These are phyloP conservation scores for Reutealis trisperma DNA, from an alignment of 345 rosid species.

Conservation along the genomic window DNA sequence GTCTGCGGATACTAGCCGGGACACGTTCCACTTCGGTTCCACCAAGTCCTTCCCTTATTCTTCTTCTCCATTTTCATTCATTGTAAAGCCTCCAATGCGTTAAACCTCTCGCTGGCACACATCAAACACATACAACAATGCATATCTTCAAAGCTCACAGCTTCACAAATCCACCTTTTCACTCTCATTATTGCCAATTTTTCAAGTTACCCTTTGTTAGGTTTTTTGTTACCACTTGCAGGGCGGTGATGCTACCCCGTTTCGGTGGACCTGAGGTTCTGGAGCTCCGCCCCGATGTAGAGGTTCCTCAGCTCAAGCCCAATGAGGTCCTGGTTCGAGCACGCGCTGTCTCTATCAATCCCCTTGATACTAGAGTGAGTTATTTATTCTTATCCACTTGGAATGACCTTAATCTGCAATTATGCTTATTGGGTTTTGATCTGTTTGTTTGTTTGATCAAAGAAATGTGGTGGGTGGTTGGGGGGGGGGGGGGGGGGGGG, in stretches of 20 bases:
- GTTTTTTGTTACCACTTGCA: conserved; percentile 60
- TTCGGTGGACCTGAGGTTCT: conserved; percentile 92
- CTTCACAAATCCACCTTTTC: not conserved
- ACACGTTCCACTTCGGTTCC: too few relatives aligned
- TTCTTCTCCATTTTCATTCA: not conserved
- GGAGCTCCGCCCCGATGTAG: conserved; percentile 69
- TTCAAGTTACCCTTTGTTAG: conserved; percentile 33
- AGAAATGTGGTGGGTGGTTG: conserved; percentile 1
- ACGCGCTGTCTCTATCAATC: conserved; percentile 87
- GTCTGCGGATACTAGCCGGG: too few relatives aligned
- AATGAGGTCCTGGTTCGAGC: conserved; percentile 82
- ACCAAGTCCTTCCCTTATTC: too few relatives aligned
- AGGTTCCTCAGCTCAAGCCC: conserved; percentile 72
- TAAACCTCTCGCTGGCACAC: too few relatives aligned
- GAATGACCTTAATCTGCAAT: not conserved
- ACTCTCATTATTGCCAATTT: not conserved
- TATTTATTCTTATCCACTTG: not conserved
- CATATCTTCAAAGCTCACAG: conserved; percentile 23
- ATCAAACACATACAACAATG: conserved; percentile 21
- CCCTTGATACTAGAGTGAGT: conserved; percentile 89
- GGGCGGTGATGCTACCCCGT: conserved; percentile 82
- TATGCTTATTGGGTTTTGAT: conserved; percentile 3
- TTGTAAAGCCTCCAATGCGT: not conserved
- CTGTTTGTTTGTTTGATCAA: not conserved
- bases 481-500: too few relatives aligned